Evolutionary conservation across 331 rosid genomes (phyloP), one percentile per base, ranked within the genome.

Genomic region (Ulmus americana): DNA sequence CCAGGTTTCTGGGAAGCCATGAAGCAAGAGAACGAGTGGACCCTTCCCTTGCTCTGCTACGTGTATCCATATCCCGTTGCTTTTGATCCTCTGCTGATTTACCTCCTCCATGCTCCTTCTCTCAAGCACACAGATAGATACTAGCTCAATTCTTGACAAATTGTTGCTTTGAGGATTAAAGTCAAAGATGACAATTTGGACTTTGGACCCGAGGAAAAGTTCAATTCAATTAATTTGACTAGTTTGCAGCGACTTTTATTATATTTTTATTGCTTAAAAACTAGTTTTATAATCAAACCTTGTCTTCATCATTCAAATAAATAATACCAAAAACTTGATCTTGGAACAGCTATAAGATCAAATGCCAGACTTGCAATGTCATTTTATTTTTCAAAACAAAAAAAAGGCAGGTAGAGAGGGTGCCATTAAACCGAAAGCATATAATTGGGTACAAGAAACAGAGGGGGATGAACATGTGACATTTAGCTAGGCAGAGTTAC

Each of bases 31-130:
- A 70, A 90, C 88, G 5, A 87, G 83, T 12, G 97, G 95, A 14
- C 92, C 92, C 57, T 72, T 83, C n/a, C 95, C 95, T 73, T 81
- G 78, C 71, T 90, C 95, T 51, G 87, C 97, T 68, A 83, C 60
- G 47, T 85, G 88, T 42, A 85, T 61, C 79, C 91, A 76, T 76
- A 87, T 78, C 46, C 92, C 85, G 40, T 90, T 87, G 67, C 82
- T 80, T 72, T 80, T 79, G 79, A 87, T 81, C 79, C 88, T 80
- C 18, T 81, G 87, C 76, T 87, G 97, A 10, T 78, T 77, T 59
- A 83, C 80, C 45, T 79, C 77, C 57, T 40, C 49, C 81, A 66
- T 82, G 71, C n/a, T 74, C 66, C 63, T 67, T 10, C 72, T 45
- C 50, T 16, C 14, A 14, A 12, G n/a, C 53, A 11, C 10, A 47